These are phyloP conservation scores for Geotrichum klebahnii DNA, from an alignment of 1,139 yeast species.

Conservation along the genomic window DNA sequence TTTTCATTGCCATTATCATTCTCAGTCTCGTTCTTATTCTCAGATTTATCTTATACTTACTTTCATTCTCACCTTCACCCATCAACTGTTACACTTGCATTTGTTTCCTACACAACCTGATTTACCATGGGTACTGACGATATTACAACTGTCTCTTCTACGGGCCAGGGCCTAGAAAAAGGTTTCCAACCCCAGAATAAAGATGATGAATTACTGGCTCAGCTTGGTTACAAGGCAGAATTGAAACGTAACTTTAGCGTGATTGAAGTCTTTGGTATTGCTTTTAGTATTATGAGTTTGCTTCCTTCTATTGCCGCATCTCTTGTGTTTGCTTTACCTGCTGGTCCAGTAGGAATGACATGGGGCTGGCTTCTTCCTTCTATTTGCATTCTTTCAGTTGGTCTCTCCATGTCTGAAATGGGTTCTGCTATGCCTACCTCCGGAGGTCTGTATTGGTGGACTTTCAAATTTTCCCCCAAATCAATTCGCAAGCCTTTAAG, in stretches of 20 bases:
- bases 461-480: conserved; percentile 53
- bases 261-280: conserved; percentile 52
- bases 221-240: conserved; percentile 68
- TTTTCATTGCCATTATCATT: too few relatives aligned
- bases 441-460: conserved; percentile 59
- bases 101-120: too few relatives aligned
- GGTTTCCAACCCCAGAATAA: too few relatives aligned
- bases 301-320: conserved; percentile 58
- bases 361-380: conserved; percentile 65
- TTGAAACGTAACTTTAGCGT: conserved; percentile 62
- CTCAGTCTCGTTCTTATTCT: too few relatives aligned
- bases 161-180: too few relatives aligned
- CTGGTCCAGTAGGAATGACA: conserved; percentile 56
- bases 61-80: too few relatives aligned
- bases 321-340: conserved; percentile 44
- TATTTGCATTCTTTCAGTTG: conserved; percentile 48
- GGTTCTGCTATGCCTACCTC: conserved; percentile 66
- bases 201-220: conserved; percentile 37
- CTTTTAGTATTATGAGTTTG: conserved; percentile 68
- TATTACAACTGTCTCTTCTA: too few relatives aligned
- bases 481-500: conserved; percentile 45
- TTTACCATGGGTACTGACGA: too few relatives aligned
- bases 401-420: conserved; percentile 57
- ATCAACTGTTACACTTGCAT: too few relatives aligned
- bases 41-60: too few relatives aligned